Conservation (phyloP, 2,329 filamentous ascomycete genomes). For the Dichotomopilus funicola region DNA sequence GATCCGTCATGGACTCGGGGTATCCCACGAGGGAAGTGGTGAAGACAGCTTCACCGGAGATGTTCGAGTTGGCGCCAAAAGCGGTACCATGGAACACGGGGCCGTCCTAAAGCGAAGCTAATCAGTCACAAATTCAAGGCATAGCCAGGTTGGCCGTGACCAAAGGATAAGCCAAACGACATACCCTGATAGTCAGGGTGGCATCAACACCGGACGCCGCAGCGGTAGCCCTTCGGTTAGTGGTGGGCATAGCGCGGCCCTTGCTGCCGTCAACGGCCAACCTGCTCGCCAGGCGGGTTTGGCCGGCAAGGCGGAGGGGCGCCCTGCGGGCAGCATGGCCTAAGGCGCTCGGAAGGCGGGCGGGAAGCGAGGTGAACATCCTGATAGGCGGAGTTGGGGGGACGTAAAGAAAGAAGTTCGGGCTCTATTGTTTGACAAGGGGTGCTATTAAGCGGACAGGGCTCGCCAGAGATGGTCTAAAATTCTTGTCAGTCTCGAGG, state of each 20-base stretch:
- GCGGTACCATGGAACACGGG: constrained; percentile 95
- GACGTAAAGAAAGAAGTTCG: constrained; percentile 17
- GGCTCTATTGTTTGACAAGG: constrained; percentile 20
- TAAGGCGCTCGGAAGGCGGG: constrained; percentile 47
- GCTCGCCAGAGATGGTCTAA: constrained; percentile 50
- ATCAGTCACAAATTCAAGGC: constrained; percentile 24
- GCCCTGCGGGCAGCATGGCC: constrained; percentile 38
- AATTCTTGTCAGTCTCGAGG: constrained; percentile 28
- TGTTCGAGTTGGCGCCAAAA: constrained; percentile 92
- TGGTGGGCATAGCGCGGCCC: constrained; percentile 59
- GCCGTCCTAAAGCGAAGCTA: constrained; percentile 57
- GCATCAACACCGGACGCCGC: constrained; percentile 69
- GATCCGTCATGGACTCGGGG: constrained; percentile 88
- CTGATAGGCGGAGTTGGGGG: constrained; percentile 27
- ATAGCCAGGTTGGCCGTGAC: background rate
- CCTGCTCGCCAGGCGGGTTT: constrained; percentile 32
- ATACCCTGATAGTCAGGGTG: constrained; percentile 87
- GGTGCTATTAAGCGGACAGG: constrained; percentile 40
- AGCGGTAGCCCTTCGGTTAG: constrained; percentile 52
- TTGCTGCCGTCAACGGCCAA: constrained; percentile 60
- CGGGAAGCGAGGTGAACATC: constrained; percentile 56
- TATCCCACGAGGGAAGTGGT: constrained; percentile 97
- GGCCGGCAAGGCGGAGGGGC: constrained; percentile 28
- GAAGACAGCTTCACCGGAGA: constrained; percentile 97
- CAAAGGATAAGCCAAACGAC: background rate